phyloP scores from a whole-genome alignment of 23 red algal species.

The Gracilaria domingensis region DNA sequence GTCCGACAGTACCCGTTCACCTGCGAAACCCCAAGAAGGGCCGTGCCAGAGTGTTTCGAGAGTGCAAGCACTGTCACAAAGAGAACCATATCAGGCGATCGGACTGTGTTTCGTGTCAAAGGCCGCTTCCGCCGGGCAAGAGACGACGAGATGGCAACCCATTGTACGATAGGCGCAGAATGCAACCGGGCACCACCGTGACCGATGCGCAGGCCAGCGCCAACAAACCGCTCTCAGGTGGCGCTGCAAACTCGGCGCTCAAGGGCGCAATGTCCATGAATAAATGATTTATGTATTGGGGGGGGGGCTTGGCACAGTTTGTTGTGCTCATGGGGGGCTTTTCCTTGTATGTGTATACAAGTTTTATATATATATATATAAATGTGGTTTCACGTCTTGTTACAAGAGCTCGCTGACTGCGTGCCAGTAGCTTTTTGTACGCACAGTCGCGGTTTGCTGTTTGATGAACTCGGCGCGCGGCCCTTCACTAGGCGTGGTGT shows the following conservation, averaged over 20 bases:
- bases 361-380: too few species aligned
- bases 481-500: too few species aligned
- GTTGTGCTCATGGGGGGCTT: too few species aligned
- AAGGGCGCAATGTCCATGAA: not conserved
- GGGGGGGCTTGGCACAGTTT: not conserved
- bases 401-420: too few species aligned
- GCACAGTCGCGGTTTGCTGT: too few species aligned
- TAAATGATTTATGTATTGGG: constrained; percentile 8
- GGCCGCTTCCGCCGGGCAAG: constrained; percentile 54
- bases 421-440: too few species aligned
- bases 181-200: not conserved
- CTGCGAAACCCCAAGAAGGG: constrained; percentile 68
- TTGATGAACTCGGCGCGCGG: too few species aligned
- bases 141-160: constrained; percentile 46
- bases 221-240: not conserved
- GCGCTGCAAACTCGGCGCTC: not conserved
- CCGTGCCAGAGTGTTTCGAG: constrained; percentile 54
- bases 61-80: constrained; percentile 35
- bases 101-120: constrained; percentile 34
- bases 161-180: not conserved
- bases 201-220: not conserved
- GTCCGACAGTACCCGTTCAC: constrained; percentile 45
- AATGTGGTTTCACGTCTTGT: too few species aligned
- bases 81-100: constrained; percentile 67
- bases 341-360: too few species aligned